phyloP scores from a whole-genome alignment of 345 rosid genomes.

The Cardiospermum halicacabum region DNA sequence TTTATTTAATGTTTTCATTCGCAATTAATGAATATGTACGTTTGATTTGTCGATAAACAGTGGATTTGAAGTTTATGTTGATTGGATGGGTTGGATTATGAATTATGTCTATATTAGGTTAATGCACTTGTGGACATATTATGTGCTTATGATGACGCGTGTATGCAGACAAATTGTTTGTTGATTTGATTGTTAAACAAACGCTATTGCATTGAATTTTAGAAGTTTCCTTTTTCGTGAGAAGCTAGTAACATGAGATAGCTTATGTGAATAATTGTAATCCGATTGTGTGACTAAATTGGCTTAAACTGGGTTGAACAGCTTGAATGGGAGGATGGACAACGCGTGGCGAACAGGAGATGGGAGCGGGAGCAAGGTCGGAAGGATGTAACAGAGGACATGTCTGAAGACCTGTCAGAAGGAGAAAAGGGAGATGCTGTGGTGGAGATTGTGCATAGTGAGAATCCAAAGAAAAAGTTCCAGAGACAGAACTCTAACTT shows the following conservation, averaged over 20 bases:
- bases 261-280: slow-evolving; percentile 2
- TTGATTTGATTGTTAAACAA: background rate
- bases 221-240: background rate
- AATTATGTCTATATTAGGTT: background rate
- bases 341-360: slow-evolving; percentile 54
- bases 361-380: slow-evolving; percentile 83
- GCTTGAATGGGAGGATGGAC: slow-evolving; percentile 77
- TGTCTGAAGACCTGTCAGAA: slow-evolving; percentile 92
- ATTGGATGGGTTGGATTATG: background rate
- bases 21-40: background rate
- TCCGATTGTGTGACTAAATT: background rate
- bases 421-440: slow-evolving; percentile 82
- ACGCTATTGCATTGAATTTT: background rate
- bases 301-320: slow-evolving; percentile 17
- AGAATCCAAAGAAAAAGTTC: slow-evolving; percentile 57
- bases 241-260: background rate
- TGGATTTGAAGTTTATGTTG: background rate
- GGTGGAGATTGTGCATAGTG: slow-evolving; percentile 53
- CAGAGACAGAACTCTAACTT: slow-evolving; percentile 70
- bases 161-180: background rate
- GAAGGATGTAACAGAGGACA: slow-evolving; percentile 76
- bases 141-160: background rate
- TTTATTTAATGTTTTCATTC: background rate
- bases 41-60: background rate
- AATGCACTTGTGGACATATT: background rate